phyloP scores from a whole-genome alignment of 768 basidiomycete genomes.

The Lyophyllum semitale region DNA sequence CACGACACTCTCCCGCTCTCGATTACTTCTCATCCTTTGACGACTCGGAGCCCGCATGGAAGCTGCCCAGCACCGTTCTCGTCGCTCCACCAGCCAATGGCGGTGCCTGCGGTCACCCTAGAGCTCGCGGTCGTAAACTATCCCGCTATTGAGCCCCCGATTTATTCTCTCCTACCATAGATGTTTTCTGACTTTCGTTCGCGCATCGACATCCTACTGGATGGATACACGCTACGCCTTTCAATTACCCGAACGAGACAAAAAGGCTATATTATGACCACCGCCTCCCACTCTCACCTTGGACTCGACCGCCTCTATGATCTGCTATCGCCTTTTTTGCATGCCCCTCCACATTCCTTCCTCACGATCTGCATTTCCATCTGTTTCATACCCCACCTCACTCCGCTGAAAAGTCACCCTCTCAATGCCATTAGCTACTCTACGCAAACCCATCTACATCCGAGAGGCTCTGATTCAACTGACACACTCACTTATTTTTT shows the following conservation, averaged over 20 bases:
- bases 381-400: background rate
- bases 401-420: conserved; percentile 1
- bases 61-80: conserved; percentile 13
- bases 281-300: conserved; percentile 4
- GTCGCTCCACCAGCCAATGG: too few species aligned
- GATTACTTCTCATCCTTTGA: conserved; percentile 19
- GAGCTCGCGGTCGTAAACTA: conserved; percentile 43
- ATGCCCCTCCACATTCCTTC: conserved; percentile 5
- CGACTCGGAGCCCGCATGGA: conserved; percentile 6
- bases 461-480: background rate
- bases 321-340: conserved; percentile 1
- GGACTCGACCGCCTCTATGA: conserved; percentile 14
- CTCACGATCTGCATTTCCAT: conserved; percentile 4
- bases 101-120: conserved; percentile 17
- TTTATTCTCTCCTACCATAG: conserved; percentile 11
- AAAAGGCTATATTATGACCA: conserved; percentile 18
- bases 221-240: conserved; percentile 2
- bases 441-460: conserved; percentile 3
- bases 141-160: conserved; percentile 35
- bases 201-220: conserved; percentile 7
- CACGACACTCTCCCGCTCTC: conserved; percentile 13
- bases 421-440: background rate
- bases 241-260: conserved; percentile 7
- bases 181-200: conserved; percentile 8
- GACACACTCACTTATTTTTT: conserved; percentile 1